Evolutionary conservation across 192 early-diverging fungal genomes (phyloP), one percentile per base, ranked within the genome.

Genomic region (Kickxella alabastrina): DNA sequence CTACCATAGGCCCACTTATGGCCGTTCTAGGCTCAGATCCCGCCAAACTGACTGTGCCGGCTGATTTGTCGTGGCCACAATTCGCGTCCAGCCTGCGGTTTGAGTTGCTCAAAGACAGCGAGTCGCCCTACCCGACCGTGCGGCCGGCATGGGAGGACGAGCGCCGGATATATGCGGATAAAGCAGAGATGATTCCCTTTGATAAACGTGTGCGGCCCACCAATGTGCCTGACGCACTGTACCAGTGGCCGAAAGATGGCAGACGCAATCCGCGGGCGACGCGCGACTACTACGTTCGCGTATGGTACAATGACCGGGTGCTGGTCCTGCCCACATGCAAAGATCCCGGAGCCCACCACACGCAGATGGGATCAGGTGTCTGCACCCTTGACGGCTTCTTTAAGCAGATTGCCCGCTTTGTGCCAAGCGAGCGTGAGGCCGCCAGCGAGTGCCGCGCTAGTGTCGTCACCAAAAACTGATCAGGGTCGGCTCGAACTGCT

Each of bases 371-470:
- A 13, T 25, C 68, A 6, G 29, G 62, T 0, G 54, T 66, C 25
- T 77, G 75, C 27, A 77, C 75, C 7, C 68, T 77, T 1, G 75
- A 77, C 40, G 75, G 65, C 43, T 77, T 77, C 44, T 72, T 72
- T 39, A 67, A 67, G 64, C 68, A 71, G 48, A 34, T 67, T 6
- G 67, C 68, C 10, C 59, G 54, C 38, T 68, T 64, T 46, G 59
- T 65, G 0, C 31, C 64, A 17, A 62, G 49, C 52, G 54, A 67
- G 12, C 48, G 50, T 10, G 74, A 77, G 23, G 18, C 49, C 2
- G 46, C 24, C 21, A 19, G 25, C 5, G 62, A 51, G 22, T 57
- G 49, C 50, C 35, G 15, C 14, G 28, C 41, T 18, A n/a, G n/a
- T n/a, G n/a, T n/a, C n/a, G n/a, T n/a, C n/a, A n/a, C n/a, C n/a